Evolutionary conservation across 78 protist genomes (phyloP).

Genomic region (Emiliania huxleyi): DNA sequence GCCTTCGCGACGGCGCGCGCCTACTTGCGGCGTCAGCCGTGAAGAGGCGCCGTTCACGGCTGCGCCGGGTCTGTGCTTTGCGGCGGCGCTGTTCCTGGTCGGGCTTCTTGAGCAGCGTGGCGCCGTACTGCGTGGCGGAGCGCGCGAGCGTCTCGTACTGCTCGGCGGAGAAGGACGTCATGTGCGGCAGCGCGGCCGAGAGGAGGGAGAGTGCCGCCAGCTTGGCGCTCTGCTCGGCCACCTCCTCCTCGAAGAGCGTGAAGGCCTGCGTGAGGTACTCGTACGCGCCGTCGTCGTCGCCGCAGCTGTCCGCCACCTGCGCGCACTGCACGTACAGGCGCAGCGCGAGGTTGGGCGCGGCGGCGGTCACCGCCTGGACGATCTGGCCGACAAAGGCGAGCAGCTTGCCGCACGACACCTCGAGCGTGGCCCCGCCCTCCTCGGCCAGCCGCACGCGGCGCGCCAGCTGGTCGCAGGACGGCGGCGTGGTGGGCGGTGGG

Average conservation of each 20-base stretch:
- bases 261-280: conserved; percentile 82
- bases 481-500: no score
- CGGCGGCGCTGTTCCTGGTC: no score
- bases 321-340: conserved; percentile 79
- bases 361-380: not conserved
- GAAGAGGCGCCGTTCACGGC: no score
- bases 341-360: conserved; percentile 60
- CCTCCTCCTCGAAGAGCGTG: conserved; percentile 85
- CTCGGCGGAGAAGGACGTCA: conserved; percentile 64
- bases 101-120: conserved; percentile 72
- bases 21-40: no score
- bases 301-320: conserved; percentile 73
- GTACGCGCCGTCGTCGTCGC: conserved; percentile 56
- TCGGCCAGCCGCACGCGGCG: not conserved
- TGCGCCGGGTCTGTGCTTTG: no score
- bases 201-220: conserved; percentile 59
- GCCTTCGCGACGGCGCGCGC: not conserved
- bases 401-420: not conserved
- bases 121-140: conserved; percentile 54
- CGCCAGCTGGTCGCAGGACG: no score
- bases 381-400: not conserved
- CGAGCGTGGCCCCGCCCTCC: not conserved
- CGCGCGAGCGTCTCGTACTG: conserved; percentile 74
- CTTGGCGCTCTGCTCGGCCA: conserved; percentile 76
- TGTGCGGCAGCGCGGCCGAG: conserved; percentile 65